These are phyloP conservation scores for Lasiodiplodia gonubiensis DNA, from an alignment of 2,329 filamentous ascomycete genomes.

Conservation along the genomic window DNA sequence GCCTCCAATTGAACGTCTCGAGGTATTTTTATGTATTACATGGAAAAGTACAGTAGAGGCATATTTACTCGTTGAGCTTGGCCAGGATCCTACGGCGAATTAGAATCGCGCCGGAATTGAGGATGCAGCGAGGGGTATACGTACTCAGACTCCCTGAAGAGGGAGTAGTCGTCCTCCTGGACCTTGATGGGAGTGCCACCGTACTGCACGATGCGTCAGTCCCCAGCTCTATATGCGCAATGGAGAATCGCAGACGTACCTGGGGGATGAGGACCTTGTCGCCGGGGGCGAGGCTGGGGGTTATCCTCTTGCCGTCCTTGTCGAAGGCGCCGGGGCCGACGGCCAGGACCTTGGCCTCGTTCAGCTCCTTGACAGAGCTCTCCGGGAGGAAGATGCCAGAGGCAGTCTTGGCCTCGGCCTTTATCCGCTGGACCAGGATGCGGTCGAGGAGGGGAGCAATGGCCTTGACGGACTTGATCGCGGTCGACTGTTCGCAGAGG, in stretches of 20 bases:
- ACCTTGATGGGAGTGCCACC: conserved; percentile 96
- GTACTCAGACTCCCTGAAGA: conserved; percentile 98
- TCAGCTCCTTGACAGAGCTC: conserved; percentile 95
- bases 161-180: conserved; percentile 92
- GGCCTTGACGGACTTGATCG: conserved; percentile 93
- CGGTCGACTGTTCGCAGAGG: conserved; percentile 44
- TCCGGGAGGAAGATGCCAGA: conserved; percentile 98
- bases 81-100: conserved; percentile 77
- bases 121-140: conserved; percentile 50
- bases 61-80: conserved; percentile 94
- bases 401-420: conserved; percentile 95
- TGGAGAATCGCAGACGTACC: conserved; percentile 59
- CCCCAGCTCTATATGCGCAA: neutral
- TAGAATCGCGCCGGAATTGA: conserved; percentile 12
- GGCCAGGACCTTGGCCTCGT: conserved; percentile 94
- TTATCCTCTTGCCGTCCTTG: conserved; percentile 85
- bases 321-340: conserved; percentile 89
- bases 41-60: conserved; percentile 27
- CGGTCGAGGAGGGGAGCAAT: conserved; percentile 97
- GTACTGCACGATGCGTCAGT: conserved; percentile 62
- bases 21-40: conserved; percentile 27
- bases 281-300: conserved; percentile 80
- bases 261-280: conserved; percentile 96
- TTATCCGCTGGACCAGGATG: conserved; percentile 96
- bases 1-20: conserved; percentile 28